A percentile compares a stretch with the other conserved stretches of the same genome.
phyloP scores from a whole-genome alignment of 2,329 filamentous ascomycete species.

The Colletotrichum liaoningense region DNA sequence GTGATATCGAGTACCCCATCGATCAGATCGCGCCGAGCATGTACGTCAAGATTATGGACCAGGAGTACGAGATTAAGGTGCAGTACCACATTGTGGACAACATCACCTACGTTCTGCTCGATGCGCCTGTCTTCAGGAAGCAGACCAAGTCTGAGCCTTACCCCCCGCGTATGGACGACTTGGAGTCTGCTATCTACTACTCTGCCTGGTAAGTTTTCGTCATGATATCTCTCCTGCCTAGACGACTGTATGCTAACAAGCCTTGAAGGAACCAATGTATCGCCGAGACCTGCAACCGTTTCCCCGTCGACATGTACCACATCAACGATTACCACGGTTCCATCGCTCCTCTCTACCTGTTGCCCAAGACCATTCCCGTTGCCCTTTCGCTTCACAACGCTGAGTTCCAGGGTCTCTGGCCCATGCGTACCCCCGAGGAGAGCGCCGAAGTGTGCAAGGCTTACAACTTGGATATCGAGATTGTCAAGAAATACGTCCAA shows the following conservation, averaged over 20 bases:
- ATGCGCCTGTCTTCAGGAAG: conserved; percentile 74
- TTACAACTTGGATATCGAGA: conserved; percentile 69
- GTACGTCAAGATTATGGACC: conserved; percentile 70
- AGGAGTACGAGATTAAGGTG: conserved; percentile 70
- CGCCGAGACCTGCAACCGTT: conserved; percentile 70
- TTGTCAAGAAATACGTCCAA: conserved; percentile 71
- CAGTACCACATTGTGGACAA: conserved; percentile 73
- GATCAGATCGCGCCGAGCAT: conserved; percentile 71
- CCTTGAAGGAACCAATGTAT: conserved; percentile 69
- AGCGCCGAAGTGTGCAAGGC: conserved; percentile 72
- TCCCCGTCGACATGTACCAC: conserved; percentile 72
- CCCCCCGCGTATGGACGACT: conserved; percentile 75
- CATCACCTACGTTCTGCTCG: conserved; percentile 76
- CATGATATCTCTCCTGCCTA: too few relatives aligned
- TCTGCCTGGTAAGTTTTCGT: conserved; percentile 64
- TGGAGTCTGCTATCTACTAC: conserved; percentile 76
- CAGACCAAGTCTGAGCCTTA: conserved; percentile 73
- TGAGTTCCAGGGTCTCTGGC: conserved; percentile 77
- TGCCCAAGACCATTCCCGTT: conserved; percentile 70
- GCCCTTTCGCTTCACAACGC: conserved; percentile 76
- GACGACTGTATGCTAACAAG: neutral
- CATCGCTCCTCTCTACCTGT: conserved; percentile 73
- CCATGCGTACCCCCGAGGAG: conserved; percentile 72
- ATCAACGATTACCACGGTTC: conserved; percentile 76
- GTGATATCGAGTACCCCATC: conserved; percentile 71